Conservation (phyloP, 768 basidiomycete genomes). For the Suillus subalutaceus region DNA sequence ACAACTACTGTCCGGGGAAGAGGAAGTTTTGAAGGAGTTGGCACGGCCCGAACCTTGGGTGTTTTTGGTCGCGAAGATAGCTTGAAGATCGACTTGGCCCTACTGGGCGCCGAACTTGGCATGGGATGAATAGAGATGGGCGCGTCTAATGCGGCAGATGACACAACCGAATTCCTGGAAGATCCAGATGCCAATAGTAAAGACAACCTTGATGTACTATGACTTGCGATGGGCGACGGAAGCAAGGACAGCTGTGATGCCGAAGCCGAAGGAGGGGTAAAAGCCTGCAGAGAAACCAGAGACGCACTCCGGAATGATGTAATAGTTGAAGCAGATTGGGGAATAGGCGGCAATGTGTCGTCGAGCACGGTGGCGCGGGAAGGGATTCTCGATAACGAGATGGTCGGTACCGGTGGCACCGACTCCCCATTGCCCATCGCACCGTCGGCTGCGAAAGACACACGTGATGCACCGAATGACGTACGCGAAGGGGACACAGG, state of each 20-base stretch:
- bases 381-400: slow-evolving; percentile 25
- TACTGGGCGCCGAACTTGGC: slow-evolving; percentile 6
- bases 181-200: slow-evolving; percentile 23
- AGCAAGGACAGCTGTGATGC: slow-evolving; percentile 24
- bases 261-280: slow-evolving; percentile 11
- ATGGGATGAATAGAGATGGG: slow-evolving; percentile 11
- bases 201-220: slow-evolving; percentile 24
- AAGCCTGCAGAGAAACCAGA: slow-evolving; percentile 22
- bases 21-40: slow-evolving; percentile 22
- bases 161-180: slow-evolving; percentile 33
- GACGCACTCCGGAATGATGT: slow-evolving; percentile 27
- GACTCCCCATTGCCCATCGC: slow-evolving; percentile 2
- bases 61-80: slow-evolving; percentile 29
- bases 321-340: slow-evolving; percentile 31
- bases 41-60: slow-evolving; percentile 17
- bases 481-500: slow-evolving; percentile 28
- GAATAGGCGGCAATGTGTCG: slow-evolving; percentile 27
- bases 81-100: slow-evolving; percentile 35
- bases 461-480: slow-evolving; percentile 13
- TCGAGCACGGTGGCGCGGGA: slow-evolving; percentile 21
- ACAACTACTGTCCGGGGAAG: slow-evolving; percentile 7
- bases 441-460: slow-evolving; percentile 8
- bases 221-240: slow-evolving; percentile 2
- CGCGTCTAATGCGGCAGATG: slow-evolving; percentile 25
- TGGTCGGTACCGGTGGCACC: slow-evolving; percentile 5